phyloP scores from a whole-genome alignment of 2,329 filamentous ascomycete genomes.

The Colletotrichum lindemuthianum region DNA sequence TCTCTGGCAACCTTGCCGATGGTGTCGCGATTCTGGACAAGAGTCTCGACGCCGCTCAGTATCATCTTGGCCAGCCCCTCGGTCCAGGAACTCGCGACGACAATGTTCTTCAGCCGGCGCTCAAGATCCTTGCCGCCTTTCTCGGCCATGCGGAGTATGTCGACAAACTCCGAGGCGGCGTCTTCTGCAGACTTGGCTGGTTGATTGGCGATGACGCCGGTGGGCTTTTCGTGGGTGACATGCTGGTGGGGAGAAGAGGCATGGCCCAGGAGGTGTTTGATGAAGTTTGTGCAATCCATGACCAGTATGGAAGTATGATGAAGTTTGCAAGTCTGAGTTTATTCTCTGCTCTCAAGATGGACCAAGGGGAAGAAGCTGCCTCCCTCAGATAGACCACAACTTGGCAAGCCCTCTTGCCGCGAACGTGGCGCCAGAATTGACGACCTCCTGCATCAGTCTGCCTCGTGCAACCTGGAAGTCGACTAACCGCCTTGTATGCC shows the following conservation, averaged over 20 bases:
- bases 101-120: conserved; percentile 11
- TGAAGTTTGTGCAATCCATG: not conserved
- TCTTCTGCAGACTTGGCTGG: conserved; percentile 3
- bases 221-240: not conserved
- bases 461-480: no score
- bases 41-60: conserved; percentile 18
- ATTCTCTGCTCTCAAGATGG: no score
- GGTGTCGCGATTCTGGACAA: conserved; percentile 24
- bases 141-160: conserved; percentile 21
- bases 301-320: not conserved
- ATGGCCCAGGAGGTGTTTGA: no score
- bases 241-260: not conserved
- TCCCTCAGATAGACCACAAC: no score
- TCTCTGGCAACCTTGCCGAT: conserved; percentile 22
- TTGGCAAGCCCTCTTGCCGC: no score
- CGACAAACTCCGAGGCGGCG: conserved; percentile 21
- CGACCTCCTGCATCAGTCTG: no score
- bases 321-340: not conserved
- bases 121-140: conserved; percentile 14
- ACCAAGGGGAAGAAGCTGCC: no score
- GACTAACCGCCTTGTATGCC: no score
- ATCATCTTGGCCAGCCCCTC: conserved; percentile 29
- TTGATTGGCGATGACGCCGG: conserved; percentile 5
- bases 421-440: no score
- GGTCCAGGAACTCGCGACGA: conserved; percentile 25